Percentiles rank a stretch among this genome's conserved stretches.
Evolutionary conservation across 1,284 basidiomycete genomes (phyloP).

Genomic region (Apiotrichum veenhuisii): DNA sequence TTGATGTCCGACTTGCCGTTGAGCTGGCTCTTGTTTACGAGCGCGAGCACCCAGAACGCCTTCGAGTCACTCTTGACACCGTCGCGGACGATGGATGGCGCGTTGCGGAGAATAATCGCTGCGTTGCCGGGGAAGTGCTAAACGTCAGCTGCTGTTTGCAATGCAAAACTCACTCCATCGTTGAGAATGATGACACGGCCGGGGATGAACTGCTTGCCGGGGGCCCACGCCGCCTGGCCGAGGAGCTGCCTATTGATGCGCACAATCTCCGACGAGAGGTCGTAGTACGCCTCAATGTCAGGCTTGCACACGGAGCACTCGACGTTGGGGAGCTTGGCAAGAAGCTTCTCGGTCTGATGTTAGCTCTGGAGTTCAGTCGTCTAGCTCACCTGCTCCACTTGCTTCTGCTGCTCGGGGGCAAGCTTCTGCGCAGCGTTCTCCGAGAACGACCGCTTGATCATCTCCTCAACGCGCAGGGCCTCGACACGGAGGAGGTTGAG

Average conservation of each 20-base stretch:
- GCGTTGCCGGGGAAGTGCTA: constrained; percentile 76
- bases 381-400: constrained; percentile 67
- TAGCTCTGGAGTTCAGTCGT: neutral
- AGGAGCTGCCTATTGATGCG: constrained; percentile 65
- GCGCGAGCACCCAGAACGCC: constrained; percentile 67
- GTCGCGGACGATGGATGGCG: constrained; percentile 54
- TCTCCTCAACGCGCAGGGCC: constrained; percentile 93
- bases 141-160: constrained; percentile 3
- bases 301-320: constrained; percentile 64
- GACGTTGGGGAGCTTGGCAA: constrained; percentile 65
- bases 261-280: constrained; percentile 66
- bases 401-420: constrained; percentile 87
- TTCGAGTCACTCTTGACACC: constrained; percentile 49
- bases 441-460: constrained; percentile 99
- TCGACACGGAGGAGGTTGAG: constrained; percentile 94
- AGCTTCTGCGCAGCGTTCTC: constrained; percentile 93
- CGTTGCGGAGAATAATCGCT: constrained; percentile 72
- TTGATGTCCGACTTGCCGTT: constrained; percentile 59
- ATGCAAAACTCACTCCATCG: constrained; percentile 63
- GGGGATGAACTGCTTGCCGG: constrained; percentile 62
- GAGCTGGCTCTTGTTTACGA: constrained; percentile 66
- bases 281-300: constrained; percentile 75
- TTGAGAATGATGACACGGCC: constrained; percentile 81
- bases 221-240: constrained; percentile 60
- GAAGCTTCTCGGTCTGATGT: constrained; percentile 66